Evolutionary conservation across 139 green algal species (phyloP).

Genomic region (Auxenochlorella protothecoides): DNA sequence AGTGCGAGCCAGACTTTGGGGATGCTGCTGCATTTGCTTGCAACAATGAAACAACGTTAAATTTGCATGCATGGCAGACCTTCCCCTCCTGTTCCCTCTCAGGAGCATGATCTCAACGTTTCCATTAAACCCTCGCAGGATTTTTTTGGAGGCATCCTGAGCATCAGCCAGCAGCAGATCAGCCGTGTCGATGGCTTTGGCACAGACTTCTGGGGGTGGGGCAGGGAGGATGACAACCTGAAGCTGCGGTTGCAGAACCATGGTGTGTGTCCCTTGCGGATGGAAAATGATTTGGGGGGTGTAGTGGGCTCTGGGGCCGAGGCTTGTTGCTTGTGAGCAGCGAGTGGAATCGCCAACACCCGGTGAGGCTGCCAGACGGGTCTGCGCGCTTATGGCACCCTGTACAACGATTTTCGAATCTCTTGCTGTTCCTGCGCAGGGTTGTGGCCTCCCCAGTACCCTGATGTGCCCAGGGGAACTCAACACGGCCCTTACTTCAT

Average conservation of each 20-base stretch:
- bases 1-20: background rate
- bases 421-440: background rate
- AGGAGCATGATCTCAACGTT: no score
- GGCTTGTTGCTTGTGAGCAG: no score
- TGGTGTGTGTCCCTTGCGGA: no score
- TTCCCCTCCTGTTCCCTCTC: background rate
- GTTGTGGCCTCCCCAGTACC: slow-evolving; percentile 24
- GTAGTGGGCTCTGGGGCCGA: no score
- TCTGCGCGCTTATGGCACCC: no score
- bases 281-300: no score
- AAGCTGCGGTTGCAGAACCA: slow-evolving; percentile 6
- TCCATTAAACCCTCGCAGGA: slow-evolving; percentile 5
- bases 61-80: background rate
- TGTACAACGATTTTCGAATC: no score
- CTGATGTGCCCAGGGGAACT: background rate
- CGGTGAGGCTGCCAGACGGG: no score
- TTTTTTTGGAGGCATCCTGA: slow-evolving; percentile 32
- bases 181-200: slow-evolving; percentile 27
- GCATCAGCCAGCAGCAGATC: slow-evolving; percentile 24
- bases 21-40: background rate
- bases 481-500: slow-evolving; percentile 14
- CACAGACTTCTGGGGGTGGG: slow-evolving; percentile 32
- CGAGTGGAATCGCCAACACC: no score
- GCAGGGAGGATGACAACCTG: slow-evolving; percentile 37
- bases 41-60: background rate